These are phyloP conservation scores for Pichia scutulata DNA, from an alignment of 805 yeast species.

Conservation along the genomic window DNA sequence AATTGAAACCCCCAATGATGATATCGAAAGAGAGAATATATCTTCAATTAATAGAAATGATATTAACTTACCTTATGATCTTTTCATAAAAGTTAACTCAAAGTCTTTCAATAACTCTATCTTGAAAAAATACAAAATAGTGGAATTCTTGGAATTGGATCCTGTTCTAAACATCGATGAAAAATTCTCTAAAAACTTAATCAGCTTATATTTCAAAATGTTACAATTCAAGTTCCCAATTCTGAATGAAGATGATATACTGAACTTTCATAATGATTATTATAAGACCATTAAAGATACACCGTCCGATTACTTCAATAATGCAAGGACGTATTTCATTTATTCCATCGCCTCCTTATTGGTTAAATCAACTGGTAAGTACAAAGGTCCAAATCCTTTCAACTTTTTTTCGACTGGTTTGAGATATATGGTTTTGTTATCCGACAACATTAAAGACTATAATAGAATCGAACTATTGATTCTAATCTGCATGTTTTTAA, in stretches of 20 bases:
- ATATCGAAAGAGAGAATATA: background rate
- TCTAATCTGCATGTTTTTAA: constrained; percentile 44
- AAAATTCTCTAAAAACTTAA: constrained; percentile 39
- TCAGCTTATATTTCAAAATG: constrained; percentile 49
- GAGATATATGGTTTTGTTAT: constrained; percentile 43
- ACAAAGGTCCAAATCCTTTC: constrained; percentile 46
- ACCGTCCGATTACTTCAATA: constrained; percentile 39
- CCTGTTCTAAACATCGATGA: constrained; percentile 48
- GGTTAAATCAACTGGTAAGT: constrained; percentile 49
- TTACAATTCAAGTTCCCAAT: constrained; percentile 52
- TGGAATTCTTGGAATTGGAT: constrained; percentile 38
- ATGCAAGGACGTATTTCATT: constrained; percentile 50
- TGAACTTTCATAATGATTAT: constrained; percentile 42
- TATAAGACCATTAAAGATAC: constrained; percentile 29
- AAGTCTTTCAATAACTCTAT: constrained; percentile 15
- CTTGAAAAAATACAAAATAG: constrained; percentile 39
- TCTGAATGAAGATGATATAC: constrained; percentile 44
- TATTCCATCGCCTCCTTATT: constrained; percentile 45
- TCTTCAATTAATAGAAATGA: background rate
- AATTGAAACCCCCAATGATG: background rate
- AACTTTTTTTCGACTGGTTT: constrained; percentile 54
- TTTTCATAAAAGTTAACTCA: constrained; percentile 15
- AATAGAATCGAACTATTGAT: constrained; percentile 47
- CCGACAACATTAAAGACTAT: constrained; percentile 29
- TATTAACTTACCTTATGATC: constrained; percentile 16